Base-by-base conservation (phyloP, 2,329 filamentous ascomycete genomes). In the Penicillium palitans region DNA sequence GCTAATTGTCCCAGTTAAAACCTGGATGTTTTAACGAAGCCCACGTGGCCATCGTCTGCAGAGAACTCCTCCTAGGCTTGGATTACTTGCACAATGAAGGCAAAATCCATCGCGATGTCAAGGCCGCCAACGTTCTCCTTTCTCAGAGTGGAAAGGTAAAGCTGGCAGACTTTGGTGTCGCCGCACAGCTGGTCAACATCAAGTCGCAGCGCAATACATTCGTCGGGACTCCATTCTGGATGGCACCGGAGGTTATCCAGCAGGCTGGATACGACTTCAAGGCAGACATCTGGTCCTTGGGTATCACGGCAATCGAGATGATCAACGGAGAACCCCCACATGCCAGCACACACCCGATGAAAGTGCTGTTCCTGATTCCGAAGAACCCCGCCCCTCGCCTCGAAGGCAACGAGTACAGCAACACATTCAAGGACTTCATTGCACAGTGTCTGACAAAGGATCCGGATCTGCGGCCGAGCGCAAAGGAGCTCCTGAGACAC, bases 171-270 rank as follows among this genome's bases (percentile, higher is more conserved):
- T 99, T 99, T 72, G 95, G 95, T 59, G 95, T 99, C 42, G 95
- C 95, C 8, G 93, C 95, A 31, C 95, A 99, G 75, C 82, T 99
- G 69, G 96, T 91, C 61, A 96, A 97, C 72, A 96, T 98, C 79
- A 97, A 97, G 77, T 97, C 93, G 2, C 92, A 97, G 75, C 87
- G 95, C 55, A 93, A 98, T 76, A 99, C 95, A 0, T 98, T 99
- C 70, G 95, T 99, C 21, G 95, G 95, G 21, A 98, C 93, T 0
- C 95, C 95, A 0, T 96, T 96, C 72, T 96, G 92, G 92, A 96
- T 96, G 92, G 92, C 92, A 0, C 92, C 92, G 1, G 92, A 96
- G 72, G 92, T 96, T 37, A 96, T 96, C 66, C 89, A 96, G 73
- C 91, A 96, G 76, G 86, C 90, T 63, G 85, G 85, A 42, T 88